These are phyloP conservation scores for Thelonectria olida DNA, from an alignment of 2,329 filamentous ascomycete genomes.

Conservation along the genomic window DNA sequence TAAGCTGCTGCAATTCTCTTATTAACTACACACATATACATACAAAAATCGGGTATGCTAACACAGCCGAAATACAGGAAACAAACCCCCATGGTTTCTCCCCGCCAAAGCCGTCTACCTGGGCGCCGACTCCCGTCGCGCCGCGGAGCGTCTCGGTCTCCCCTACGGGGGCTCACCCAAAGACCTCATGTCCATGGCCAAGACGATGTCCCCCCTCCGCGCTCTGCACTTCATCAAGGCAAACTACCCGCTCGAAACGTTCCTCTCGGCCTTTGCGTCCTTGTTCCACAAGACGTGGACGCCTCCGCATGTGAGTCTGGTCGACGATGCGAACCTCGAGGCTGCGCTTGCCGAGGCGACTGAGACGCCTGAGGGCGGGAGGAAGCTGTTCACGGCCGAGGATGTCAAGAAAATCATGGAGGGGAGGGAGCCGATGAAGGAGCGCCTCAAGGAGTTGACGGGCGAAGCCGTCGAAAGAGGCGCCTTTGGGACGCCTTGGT, in stretches of 20 bases:
- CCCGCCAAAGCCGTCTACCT: constrained; percentile 73
- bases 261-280: constrained; percentile 62
- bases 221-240: constrained; percentile 73
- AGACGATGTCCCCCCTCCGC: constrained; percentile 67
- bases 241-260: constrained; percentile 58
- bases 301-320: constrained; percentile 65
- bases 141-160: constrained; percentile 50
- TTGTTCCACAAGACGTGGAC: constrained; percentile 72
- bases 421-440: constrained; percentile 58
- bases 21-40: neutral
- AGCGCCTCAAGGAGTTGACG: constrained; percentile 64
- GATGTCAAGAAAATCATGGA: constrained; percentile 66
- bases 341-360: constrained; percentile 47
- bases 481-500: constrained; percentile 82
- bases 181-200: constrained; percentile 54
- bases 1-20: constrained; percentile 38
- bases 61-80: constrained; percentile 58
- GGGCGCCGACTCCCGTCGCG: constrained; percentile 50
- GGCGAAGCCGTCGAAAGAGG: constrained; percentile 69
- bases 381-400: constrained; percentile 55
- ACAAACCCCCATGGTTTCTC: constrained; percentile 78
- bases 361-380: constrained; percentile 33
- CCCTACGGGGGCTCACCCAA: constrained; percentile 49
- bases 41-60: neutral
- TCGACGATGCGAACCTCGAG: constrained; percentile 63